Evolutionary conservation across 345 rosid species (phyloP).

Genomic region (Gossypium australe): DNA sequence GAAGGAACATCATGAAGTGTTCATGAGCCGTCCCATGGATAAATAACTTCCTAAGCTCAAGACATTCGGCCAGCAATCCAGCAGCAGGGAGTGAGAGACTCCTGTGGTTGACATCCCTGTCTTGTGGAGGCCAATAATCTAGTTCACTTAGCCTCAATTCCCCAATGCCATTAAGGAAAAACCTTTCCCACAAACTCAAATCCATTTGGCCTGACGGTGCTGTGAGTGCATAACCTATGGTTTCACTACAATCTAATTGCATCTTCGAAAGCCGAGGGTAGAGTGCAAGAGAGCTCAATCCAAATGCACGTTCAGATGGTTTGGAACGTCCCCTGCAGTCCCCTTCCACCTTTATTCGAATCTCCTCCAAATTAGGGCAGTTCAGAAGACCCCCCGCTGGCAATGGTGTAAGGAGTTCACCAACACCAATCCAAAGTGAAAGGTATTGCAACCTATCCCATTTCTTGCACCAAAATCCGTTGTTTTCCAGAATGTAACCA

Average conservation of each 20-base stretch:
- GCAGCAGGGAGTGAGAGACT: constrained; percentile 73
- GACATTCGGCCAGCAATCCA: constrained; percentile 58
- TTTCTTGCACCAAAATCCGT: constrained; percentile 34
- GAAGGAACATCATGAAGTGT: constrained; percentile 85
- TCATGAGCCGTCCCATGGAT: constrained; percentile 91
- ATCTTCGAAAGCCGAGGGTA: constrained; percentile 71
- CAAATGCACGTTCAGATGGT: constrained; percentile 51
- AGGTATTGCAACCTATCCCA: constrained; percentile 70
- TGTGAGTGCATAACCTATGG: constrained; percentile 60
- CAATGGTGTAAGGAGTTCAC: constrained; percentile 61
- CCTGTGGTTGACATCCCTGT: constrained; percentile 80
- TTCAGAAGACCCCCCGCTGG: constrained; percentile 47
- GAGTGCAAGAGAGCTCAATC: constrained; percentile 48
- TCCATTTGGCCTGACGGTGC: constrained; percentile 86
- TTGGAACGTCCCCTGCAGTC: constrained; percentile 66
- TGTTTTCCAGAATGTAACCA: constrained; percentile 20
- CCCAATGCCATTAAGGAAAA: constrained; percentile 64
- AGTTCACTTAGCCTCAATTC: constrained; percentile 54
- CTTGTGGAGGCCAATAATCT: constrained; percentile 93
- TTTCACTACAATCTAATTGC: constrained; percentile 72
- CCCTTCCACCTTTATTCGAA: constrained; percentile 69
- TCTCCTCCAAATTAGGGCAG: constrained; percentile 84
- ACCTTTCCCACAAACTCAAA: constrained; percentile 87
- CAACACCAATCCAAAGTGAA: constrained; percentile 73
- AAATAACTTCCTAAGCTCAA: constrained; percentile 68